Evolutionary conservation across 2,329 filamentous ascomycete species (phyloP).

Genomic region (Alternaria brassicae): DNA sequence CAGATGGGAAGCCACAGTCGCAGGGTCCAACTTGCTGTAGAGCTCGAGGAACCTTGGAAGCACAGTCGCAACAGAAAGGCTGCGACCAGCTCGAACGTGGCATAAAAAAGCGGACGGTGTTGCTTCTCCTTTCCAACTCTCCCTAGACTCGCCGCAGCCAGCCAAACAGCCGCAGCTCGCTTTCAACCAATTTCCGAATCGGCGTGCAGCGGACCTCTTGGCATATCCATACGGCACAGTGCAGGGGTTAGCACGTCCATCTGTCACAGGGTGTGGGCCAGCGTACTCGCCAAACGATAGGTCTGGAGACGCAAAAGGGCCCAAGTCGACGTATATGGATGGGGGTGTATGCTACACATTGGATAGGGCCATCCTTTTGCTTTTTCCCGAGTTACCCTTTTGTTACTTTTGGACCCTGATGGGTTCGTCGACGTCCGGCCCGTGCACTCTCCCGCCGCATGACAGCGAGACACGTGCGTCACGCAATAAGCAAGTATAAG

Average conservation of each 20-base stretch:
- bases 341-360: no score
- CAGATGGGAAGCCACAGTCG: neutral
- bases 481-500: neutral
- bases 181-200: constrained; percentile 6
- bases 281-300: neutral
- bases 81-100: neutral
- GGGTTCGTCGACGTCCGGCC: neutral
- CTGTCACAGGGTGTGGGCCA: constrained; percentile 4
- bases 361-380: no score
- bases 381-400: no score
- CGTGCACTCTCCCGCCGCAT: neutral
- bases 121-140: constrained; percentile 9
- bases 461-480: neutral
- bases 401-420: neutral
- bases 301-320: neutral
- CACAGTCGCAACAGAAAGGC: no score
- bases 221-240: neutral
- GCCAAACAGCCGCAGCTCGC: neutral
- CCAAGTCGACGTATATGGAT: neutral
- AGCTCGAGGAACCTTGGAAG: no score
- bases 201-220: constrained; percentile 5
- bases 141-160: constrained; percentile 9
- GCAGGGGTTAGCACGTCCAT: constrained; percentile 4
- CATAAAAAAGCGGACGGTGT: neutral
- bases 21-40: no score